phyloP scores from a whole-genome alignment of 345 rosid genomes.

The Corchorus olitorius region DNA sequence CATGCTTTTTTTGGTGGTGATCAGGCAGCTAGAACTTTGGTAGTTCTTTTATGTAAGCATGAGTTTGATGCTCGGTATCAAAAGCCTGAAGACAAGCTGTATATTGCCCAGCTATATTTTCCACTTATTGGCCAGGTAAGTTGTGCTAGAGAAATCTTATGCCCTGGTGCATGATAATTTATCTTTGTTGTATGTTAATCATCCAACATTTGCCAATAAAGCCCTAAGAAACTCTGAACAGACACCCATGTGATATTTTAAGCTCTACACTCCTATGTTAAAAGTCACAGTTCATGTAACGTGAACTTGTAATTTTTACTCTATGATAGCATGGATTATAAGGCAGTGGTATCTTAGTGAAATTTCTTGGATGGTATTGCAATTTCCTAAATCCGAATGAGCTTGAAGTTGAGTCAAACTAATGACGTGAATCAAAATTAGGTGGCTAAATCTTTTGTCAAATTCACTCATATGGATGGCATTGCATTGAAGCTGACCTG shows the following conservation, averaged over 20 bases:
- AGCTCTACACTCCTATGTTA: neutral
- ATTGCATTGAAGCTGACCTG: slow-evolving; percentile 4
- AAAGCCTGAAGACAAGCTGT: slow-evolving; percentile 97
- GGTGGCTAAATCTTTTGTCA: neutral
- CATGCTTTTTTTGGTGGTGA: slow-evolving; percentile 27
- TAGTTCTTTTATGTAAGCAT: slow-evolving; percentile 91
- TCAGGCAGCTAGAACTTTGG: slow-evolving; percentile 95
- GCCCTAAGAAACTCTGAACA: neutral
- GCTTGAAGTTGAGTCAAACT: neutral
- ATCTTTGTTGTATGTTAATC: neutral
- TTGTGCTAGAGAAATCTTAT: slow-evolving; percentile 3
- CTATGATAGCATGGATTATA: neutral
- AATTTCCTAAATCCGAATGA: neutral
- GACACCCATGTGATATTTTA: neutral
- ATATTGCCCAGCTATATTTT: slow-evolving; percentile 90
- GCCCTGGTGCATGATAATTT: neutral
- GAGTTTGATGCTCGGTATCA: slow-evolving; percentile 98
- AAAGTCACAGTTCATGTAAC: neutral
- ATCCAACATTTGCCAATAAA: neutral
- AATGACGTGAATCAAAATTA: neutral
- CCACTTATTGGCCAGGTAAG: slow-evolving; percentile 93
- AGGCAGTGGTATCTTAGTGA: neutral
- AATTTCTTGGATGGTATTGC: neutral
- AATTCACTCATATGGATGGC: neutral
- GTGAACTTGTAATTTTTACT: neutral